Evolutionary conservation across 2,329 filamentous ascomycete genomes (phyloP), one percentile per base, ranked within the genome.

Genomic region (Cladosporium oxysporum): DNA sequence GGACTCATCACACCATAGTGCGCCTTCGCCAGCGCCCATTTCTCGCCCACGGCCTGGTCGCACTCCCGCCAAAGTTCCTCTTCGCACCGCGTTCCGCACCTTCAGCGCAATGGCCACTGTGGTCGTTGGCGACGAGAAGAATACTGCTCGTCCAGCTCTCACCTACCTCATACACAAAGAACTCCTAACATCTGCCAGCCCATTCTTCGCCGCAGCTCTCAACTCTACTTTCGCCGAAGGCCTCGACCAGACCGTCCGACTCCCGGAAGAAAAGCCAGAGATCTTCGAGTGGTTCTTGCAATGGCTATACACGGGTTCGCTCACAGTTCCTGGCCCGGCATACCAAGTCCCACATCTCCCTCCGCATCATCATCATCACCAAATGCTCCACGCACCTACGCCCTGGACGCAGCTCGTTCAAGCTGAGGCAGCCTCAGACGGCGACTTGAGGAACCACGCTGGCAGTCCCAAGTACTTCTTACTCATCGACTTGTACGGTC

Each of bases 181-280:
- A 44, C 78, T 84, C 35, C 76, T 84, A n/a, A 80, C 79, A 2
- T 67, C 72, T 8, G 76, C 80, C 70, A 83, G 80, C 2, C 79
- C 82, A 26, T 84, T 84, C 76, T 85, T 85, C 75, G 78, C 80
- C 60, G 82, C 82, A 50, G 81, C 82, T 3, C 79, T 85, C 57
- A 80, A 79, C 33, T 78, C 80, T 60, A 72, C 76, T 11, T 84
- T 84, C 70, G 74, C 78, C 53, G 82, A 85, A 75, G 78, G 79
- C 28, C 69, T 74, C 26, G 73, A 77, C 26, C 78, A 82, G 62
- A 74, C 72, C 11, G 77, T 84, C 66, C 74, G 71, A 7, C 76
- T 84, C 16, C 78, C 80, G 37, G 81, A 82, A 65, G 76, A 83
- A 60, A 75, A 76, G 66, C 76, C 80, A 23, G 76, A 80, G 33